phyloP scores from a whole-genome alignment of 495 filamentous ascomycete species.

The Aspergillus kassunensis region DNA sequence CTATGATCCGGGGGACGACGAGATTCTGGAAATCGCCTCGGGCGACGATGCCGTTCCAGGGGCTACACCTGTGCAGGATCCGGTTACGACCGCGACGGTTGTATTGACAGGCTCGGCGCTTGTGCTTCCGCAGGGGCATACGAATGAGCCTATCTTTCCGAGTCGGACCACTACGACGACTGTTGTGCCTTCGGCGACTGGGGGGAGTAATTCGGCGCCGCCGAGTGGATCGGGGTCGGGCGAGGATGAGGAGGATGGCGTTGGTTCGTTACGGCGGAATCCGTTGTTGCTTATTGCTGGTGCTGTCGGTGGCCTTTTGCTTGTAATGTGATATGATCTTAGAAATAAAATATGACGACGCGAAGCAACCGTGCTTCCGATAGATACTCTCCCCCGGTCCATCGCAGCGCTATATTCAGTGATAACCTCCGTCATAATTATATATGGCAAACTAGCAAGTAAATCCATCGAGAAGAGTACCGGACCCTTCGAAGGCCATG shows the following conservation, averaged over 20 bases:
- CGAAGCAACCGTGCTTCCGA: too few relatives aligned
- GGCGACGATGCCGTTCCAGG: constrained; percentile 60
- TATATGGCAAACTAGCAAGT: too few relatives aligned
- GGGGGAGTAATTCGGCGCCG: background rate
- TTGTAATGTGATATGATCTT: too few relatives aligned
- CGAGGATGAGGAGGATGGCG: too few relatives aligned
- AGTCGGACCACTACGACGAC: background rate
- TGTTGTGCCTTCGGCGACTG: background rate
- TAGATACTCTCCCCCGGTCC: too few relatives aligned
- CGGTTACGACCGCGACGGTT: constrained; percentile 43
- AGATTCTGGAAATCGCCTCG: constrained; percentile 65
- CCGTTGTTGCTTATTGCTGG: background rate
- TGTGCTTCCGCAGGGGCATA: background rate
- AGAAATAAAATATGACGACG: too few relatives aligned
- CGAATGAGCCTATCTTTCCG: constrained; percentile 11
- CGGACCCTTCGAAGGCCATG: too few relatives aligned
- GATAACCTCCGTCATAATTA: too few relatives aligned
- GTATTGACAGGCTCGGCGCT: background rate
- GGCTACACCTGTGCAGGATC: constrained; percentile 56
- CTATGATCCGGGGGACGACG: constrained; percentile 61
- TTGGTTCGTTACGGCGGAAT: too few relatives aligned
- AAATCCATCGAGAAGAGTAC: too few relatives aligned
- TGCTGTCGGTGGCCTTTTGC: background rate
- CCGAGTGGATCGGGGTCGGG: background rate
- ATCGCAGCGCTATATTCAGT: too few relatives aligned